phyloP scores from a whole-genome alignment of 345 rosid species.

The Eucalyptus erythrocorys region DNA sequence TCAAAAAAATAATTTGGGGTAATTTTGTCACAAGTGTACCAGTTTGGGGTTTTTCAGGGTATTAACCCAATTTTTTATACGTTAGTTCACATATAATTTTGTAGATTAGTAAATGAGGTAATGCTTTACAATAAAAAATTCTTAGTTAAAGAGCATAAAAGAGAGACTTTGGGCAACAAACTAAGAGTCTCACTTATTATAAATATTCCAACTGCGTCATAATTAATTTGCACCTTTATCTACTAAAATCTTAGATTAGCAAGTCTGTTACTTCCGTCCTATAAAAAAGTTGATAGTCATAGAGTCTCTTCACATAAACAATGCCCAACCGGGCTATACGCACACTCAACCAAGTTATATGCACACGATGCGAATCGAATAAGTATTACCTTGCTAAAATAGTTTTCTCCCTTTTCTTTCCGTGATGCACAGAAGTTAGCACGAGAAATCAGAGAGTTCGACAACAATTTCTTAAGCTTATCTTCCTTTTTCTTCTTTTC shows the following conservation, averaged over 20 bases:
- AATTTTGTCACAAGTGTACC: no score
- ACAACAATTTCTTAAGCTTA: not conserved
- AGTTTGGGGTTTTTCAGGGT: no score
- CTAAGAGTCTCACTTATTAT: not conserved
- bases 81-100: not conserved
- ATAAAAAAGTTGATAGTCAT: not conserved
- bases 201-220: not conserved
- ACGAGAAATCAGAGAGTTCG: not conserved
- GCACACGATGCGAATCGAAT: rapidly evolving
- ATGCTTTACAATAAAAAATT: not conserved
- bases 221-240: rapidly evolving
- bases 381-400: not conserved
- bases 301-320: not conserved
- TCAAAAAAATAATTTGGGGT: no score
- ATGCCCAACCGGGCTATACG: rapidly evolving
- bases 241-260: rapidly evolving
- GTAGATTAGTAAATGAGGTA: not conserved
- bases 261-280: rapidly evolving
- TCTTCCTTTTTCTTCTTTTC: not conserved
- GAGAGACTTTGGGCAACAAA: not conserved
- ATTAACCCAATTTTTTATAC: not conserved
- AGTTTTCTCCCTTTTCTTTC: rapidly evolving
- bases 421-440: not conserved
- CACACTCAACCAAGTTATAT: no score
- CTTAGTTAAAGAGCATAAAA: not conserved